Conservation (phyloP, 2,329 filamentous ascomycete genomes). For the Phyllosticta capitalensis region DNA sequence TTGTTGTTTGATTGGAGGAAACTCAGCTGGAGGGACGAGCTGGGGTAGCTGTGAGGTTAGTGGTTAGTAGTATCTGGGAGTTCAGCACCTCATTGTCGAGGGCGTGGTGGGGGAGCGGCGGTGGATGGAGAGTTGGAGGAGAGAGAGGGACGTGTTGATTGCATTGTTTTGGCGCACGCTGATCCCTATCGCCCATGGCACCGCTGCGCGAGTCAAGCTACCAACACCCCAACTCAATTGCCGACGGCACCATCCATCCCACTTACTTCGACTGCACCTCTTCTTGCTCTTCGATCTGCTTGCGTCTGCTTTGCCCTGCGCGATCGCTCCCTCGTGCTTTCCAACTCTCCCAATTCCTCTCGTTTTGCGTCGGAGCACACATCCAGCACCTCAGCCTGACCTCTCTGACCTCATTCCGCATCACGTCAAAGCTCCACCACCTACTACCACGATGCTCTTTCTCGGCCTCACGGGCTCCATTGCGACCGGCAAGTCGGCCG, state of each 20-base stretch:
- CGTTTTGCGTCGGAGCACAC: not conserved
- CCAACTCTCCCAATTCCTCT: not conserved
- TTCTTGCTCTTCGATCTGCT: not conserved
- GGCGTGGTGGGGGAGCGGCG: not conserved
- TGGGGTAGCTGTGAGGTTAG: constrained; percentile 1
- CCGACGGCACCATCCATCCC: not conserved
- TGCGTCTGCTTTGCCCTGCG: not conserved
- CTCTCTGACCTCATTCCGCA: constrained; percentile 5
- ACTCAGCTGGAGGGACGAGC: no score
- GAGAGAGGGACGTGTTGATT: constrained; percentile 7
- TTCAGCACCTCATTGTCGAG: not conserved
- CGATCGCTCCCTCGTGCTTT: not conserved
- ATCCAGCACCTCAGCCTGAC: not conserved
- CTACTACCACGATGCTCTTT: constrained; percentile 59
- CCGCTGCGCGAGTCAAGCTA: not conserved
- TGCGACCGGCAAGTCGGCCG: constrained; percentile 95
- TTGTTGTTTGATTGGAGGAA: not conserved
- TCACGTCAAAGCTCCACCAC: constrained; percentile 9
- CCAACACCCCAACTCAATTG: not conserved
- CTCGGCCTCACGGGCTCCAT: constrained; percentile 96
- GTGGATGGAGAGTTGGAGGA: not conserved
- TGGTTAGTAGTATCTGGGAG: constrained; percentile 1
- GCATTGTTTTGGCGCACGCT: constrained; percentile 8
- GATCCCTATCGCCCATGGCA: constrained; percentile 5
- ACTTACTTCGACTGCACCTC: not conserved